Percentiles rank a stretch among this genome's conserved stretches.
Evolutionary conservation across 306 rosid genomes (phyloP).

Genomic region (Quercus agrifolia): DNA sequence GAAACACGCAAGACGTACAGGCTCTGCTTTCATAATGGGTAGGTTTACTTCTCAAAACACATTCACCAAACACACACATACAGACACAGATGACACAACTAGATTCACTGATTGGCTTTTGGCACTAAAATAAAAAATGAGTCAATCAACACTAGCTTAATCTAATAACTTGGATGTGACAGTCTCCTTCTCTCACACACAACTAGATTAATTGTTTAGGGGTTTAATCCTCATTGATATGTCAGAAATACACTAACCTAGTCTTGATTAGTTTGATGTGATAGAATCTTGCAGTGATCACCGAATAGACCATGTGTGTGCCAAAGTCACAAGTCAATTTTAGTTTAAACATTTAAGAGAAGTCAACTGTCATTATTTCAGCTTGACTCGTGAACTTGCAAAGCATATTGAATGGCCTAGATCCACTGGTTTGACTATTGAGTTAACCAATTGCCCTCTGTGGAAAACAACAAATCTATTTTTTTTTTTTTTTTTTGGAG

Average conservation of each 20-base stretch:
- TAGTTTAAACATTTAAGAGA: constrained; percentile 15
- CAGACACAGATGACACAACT: not conserved
- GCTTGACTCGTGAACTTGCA: constrained; percentile 40
- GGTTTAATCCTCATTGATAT: constrained; percentile 1
- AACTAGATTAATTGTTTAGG: not conserved
- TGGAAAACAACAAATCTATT: not conserved
- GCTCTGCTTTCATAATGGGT: constrained; percentile 27
- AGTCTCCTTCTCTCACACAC: not conserved
- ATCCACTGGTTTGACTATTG: constrained; percentile 40
- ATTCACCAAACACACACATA: constrained; percentile 14
- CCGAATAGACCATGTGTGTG: constrained; percentile 25
- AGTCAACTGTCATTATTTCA: constrained; percentile 51
- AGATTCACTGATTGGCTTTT: constrained; percentile 21
- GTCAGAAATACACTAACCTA: constrained; percentile 17
- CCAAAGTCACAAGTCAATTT: constrained; percentile 45
- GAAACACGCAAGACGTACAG: constrained; percentile 36
- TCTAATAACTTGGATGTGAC: not conserved
- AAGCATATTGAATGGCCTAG: constrained; percentile 43
- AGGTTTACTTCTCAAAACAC: constrained; percentile 24
- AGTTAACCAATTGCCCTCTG: not conserved
- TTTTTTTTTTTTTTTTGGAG: not conserved
- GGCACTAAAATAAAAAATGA: not conserved
- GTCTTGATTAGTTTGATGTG: constrained; percentile 31
- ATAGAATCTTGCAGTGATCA: constrained; percentile 31
- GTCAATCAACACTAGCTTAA: constrained; percentile 18